These are phyloP conservation scores for Colletotrichum euphorbiae DNA, from an alignment of 2,329 filamentous ascomycete genomes.

Conservation along the genomic window DNA sequence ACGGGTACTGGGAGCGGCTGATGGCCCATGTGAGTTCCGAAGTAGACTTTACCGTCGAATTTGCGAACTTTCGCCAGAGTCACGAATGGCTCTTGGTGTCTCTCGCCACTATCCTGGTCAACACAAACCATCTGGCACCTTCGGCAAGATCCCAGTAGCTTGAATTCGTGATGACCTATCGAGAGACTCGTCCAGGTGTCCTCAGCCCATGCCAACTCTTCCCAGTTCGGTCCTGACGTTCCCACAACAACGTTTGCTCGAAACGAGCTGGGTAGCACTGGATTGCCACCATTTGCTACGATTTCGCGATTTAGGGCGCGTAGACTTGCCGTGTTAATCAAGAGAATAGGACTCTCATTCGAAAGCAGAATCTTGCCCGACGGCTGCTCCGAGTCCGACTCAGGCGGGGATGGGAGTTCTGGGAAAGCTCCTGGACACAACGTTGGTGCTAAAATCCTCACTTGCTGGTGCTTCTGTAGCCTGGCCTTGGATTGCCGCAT, in stretches of 20 bases:
- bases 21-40: constrained; percentile 83
- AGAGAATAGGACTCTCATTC: constrained; percentile 93
- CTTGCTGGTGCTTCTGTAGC: constrained; percentile 68
- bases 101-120: constrained; percentile 83
- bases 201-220: constrained; percentile 76
- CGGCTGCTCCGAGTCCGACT: constrained; percentile 64
- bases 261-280: constrained; percentile 80
- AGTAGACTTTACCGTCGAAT: constrained; percentile 86
- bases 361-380: constrained; percentile 77
- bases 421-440: constrained; percentile 67
- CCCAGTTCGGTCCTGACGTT: constrained; percentile 48
- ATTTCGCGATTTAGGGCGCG: constrained; percentile 82
- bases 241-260: constrained; percentile 87
- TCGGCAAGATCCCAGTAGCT: constrained; percentile 84
- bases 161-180: constrained; percentile 73
- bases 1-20: constrained; percentile 42
- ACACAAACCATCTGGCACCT: constrained; percentile 97
- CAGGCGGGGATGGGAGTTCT: constrained; percentile 64
- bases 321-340: constrained; percentile 84
- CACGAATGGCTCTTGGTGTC: constrained; percentile 86
- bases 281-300: constrained; percentile 67
- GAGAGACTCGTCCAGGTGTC: constrained; percentile 79
- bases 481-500: constrained; percentile 79
- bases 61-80: constrained; percentile 89
- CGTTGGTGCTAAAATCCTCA: constrained; percentile 40